Conservation (phyloP, 2,329 filamentous ascomycete species). For the Exophiala mesophila region DNA sequence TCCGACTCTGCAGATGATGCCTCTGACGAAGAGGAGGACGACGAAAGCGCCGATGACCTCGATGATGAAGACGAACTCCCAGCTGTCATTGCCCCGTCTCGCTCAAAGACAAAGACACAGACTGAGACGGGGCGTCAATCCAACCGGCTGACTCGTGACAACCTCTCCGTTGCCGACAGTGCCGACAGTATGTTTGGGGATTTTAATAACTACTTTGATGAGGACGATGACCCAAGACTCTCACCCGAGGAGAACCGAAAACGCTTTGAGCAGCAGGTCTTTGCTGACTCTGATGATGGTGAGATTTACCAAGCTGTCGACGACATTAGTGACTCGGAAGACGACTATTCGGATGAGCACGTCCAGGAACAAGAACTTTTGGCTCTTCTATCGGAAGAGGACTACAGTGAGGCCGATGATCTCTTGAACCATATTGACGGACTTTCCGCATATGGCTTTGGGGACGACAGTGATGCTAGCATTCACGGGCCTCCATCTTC, state of each 20-base stretch:
- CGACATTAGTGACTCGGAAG: constrained; percentile 74
- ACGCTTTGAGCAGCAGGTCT: constrained; percentile 22
- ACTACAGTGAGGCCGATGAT: constrained; percentile 22
- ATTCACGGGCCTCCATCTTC: constrained; percentile 26
- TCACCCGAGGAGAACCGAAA: constrained; percentile 22
- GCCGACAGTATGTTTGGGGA: constrained; percentile 22
- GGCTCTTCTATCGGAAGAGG: constrained; percentile 33
- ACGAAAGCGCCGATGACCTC: constrained; percentile 30
- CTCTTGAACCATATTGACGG: constrained; percentile 28
- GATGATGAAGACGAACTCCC: constrained; percentile 42
- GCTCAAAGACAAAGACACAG: constrained; percentile 33
- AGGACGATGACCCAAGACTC: constrained; percentile 17
- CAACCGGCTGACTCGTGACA: constrained; percentile 5
- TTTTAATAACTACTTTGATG: constrained; percentile 15
- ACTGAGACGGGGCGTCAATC: constrained; percentile 40
- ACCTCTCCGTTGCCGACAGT: constrained; percentile 17
- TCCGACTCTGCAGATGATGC: constrained; percentile 23
- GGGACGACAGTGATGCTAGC: constrained; percentile 31
- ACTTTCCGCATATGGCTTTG: constrained; percentile 27
- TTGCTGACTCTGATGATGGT: constrained; percentile 31
- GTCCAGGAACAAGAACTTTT: constrained; percentile 26
- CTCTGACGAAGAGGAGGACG: constrained; percentile 19
- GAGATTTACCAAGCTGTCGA: constrained; percentile 65
- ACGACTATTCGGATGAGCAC: constrained; percentile 72
- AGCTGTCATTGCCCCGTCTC: constrained; percentile 40